phyloP scores from a whole-genome alignment of 169 alveolate species.

The Plasmodium falciparum region DNA sequence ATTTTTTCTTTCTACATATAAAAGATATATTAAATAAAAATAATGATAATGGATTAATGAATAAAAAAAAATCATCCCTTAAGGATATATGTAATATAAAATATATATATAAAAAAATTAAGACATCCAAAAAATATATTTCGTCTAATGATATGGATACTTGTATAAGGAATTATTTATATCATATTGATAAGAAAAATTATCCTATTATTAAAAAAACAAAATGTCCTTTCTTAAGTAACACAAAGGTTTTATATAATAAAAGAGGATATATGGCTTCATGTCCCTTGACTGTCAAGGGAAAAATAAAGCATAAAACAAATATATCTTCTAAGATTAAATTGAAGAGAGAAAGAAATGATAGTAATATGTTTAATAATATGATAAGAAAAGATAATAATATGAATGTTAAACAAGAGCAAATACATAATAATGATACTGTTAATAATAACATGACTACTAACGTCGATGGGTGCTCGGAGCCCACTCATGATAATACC shows the following conservation, averaged over 20 bases:
- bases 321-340: background rate
- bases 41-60: background rate
- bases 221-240: too few species aligned
- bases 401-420: background rate
- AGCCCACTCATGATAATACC: too few species aligned
- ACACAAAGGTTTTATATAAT: too few species aligned
- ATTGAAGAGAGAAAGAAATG: background rate
- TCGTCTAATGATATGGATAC: constrained; percentile 12
- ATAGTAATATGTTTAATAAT: background rate
- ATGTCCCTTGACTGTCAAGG: too few species aligned
- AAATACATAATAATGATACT: background rate
- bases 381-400: background rate
- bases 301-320: background rate
- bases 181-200: constrained; percentile 30
- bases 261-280: too few species aligned
- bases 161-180: constrained; percentile 57
- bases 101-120: constrained; percentile 17
- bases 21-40: background rate
- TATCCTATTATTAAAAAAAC: constrained; percentile 16
- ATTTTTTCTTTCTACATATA: constrained; percentile 29
- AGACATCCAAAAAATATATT: constrained; percentile 36
- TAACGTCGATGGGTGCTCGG: too few species aligned
- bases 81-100: constrained; percentile 9
- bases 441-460: background rate
- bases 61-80: background rate